Conservation (phyloP, 495 filamentous ascomycete genomes). For the Tuber microsphaerosporum region DNA sequence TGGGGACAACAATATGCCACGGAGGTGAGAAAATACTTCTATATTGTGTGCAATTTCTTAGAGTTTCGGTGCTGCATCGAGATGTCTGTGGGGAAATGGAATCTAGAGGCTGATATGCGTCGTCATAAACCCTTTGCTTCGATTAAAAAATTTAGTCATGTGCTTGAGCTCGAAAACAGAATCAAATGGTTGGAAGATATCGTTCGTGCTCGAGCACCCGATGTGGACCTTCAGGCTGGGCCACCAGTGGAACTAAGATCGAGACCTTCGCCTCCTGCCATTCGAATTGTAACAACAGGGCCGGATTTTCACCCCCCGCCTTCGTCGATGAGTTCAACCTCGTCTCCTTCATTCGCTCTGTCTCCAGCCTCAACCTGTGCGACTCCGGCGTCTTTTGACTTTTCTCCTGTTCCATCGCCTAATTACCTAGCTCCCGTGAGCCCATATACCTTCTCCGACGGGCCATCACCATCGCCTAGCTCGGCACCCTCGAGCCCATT, state of each 20-base stretch:
- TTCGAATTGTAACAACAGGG: conserved; percentile 41
- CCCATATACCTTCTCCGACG: conserved; percentile 39
- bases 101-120: neutral
- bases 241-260: conserved; percentile 39
- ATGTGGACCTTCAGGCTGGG: conserved; percentile 32
- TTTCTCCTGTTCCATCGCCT: conserved; percentile 35
- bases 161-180: conserved; percentile 40
- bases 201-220: conserved; percentile 24
- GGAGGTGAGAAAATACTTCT: conserved; percentile 35
- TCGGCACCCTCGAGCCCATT: conserved; percentile 37
- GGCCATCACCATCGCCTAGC: conserved; percentile 35
- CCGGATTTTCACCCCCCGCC: conserved; percentile 36
- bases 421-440: conserved; percentile 36
- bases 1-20: conserved; percentile 40
- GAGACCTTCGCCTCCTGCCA: conserved; percentile 37
- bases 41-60: conserved; percentile 1
- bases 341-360: conserved; percentile 35
- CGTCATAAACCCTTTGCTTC: neutral
- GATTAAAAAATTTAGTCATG: conserved; percentile 31
- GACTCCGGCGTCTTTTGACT: conserved; percentile 40
- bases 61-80: neutral
- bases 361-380: conserved; percentile 40
- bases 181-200: conserved; percentile 41
- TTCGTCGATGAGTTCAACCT: conserved; percentile 34
- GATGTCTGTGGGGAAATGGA: neutral